Evolutionary conservation across 2,329 filamentous ascomycete genomes (phyloP).

Genomic region (Cadophora luteo-olivacea): DNA sequence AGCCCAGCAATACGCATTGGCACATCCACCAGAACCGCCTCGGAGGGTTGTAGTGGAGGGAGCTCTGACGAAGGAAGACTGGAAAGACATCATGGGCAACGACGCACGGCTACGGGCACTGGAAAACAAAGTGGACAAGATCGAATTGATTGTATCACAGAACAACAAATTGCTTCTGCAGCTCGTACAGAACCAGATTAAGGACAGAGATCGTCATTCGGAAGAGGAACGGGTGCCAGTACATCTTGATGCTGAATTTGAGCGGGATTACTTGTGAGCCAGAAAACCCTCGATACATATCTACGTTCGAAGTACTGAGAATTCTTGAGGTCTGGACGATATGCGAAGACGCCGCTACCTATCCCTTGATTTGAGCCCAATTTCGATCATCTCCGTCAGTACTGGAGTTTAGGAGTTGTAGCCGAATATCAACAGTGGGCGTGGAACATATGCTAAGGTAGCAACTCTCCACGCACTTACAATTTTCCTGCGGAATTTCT

Average conservation of each 20-base stretch:
- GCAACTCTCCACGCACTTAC: background rate
- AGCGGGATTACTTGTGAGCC: constrained; percentile 45
- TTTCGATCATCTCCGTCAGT: background rate
- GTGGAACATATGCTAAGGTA: background rate
- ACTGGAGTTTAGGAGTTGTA: background rate
- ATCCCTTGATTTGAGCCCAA: constrained; percentile 33
- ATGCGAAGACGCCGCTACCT: constrained; percentile 42
- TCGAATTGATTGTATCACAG: constrained; percentile 42
- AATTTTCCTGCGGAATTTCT: background rate
- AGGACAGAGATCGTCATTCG: constrained; percentile 37
- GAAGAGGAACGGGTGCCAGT: constrained; percentile 44
- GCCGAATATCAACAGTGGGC: background rate
- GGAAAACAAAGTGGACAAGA: constrained; percentile 44
- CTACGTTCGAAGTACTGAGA: constrained; percentile 34
- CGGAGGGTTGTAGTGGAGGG: constrained; percentile 43
- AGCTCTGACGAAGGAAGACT: constrained; percentile 44
- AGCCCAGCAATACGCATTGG: constrained; percentile 31
- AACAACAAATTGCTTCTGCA: constrained; percentile 45
- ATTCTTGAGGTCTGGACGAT: constrained; percentile 40
- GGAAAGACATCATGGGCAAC: constrained; percentile 45
- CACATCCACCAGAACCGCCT: constrained; percentile 38
- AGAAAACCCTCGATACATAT: constrained; percentile 25
- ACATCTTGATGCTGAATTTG: constrained; percentile 45
- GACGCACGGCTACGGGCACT: constrained; percentile 42
- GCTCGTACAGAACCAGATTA: constrained; percentile 39